Evolutionary conservation across 345 rosid species (phyloP).

Genomic region (Brassica carinata): DNA sequence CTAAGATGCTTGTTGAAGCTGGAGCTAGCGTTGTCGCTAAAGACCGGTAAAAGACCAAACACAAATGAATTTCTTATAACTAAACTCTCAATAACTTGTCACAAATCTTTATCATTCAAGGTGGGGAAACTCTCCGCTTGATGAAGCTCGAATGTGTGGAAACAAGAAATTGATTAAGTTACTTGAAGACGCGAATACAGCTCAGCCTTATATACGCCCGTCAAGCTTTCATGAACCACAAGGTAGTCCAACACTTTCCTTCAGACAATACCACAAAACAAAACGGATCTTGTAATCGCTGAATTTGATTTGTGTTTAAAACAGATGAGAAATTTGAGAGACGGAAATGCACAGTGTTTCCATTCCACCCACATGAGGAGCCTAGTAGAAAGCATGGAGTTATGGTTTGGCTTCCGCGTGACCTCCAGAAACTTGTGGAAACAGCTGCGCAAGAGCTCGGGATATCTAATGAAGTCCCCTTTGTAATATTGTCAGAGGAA

Average conservation of each 20-base stretch:
- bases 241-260: constrained; percentile 45
- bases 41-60: constrained; percentile 63
- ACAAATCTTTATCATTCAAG: constrained; percentile 39
- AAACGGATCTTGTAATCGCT: not conserved
- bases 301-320: not conserved
- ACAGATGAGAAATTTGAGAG: constrained; percentile 47
- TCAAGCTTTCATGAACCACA: constrained; percentile 39
- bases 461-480: constrained; percentile 35
- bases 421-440: constrained; percentile 57
- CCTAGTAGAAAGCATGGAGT: constrained; percentile 55
- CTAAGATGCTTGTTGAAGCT: constrained; percentile 72
- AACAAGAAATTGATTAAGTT: constrained; percentile 81
- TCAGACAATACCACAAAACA: not conserved
- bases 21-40: constrained; percentile 76
- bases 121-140: constrained; percentile 89
- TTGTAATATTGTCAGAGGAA: constrained; percentile 63
- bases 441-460: constrained; percentile 56
- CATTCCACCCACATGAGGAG: constrained; percentile 68
- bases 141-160: constrained; percentile 69
- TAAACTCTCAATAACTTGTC: not conserved
- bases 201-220: constrained; percentile 47
- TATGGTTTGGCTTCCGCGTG: constrained; percentile 67
- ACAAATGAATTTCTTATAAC: not conserved
- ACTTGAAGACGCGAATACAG: constrained; percentile 64
- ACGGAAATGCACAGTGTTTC: constrained; percentile 74